Percentiles rank a stretch among this genome's conserved stretches.
Evolutionary conservation across 2,329 filamentous ascomycete genomes (phyloP).

Genomic region (Fusarium torulosum): DNA sequence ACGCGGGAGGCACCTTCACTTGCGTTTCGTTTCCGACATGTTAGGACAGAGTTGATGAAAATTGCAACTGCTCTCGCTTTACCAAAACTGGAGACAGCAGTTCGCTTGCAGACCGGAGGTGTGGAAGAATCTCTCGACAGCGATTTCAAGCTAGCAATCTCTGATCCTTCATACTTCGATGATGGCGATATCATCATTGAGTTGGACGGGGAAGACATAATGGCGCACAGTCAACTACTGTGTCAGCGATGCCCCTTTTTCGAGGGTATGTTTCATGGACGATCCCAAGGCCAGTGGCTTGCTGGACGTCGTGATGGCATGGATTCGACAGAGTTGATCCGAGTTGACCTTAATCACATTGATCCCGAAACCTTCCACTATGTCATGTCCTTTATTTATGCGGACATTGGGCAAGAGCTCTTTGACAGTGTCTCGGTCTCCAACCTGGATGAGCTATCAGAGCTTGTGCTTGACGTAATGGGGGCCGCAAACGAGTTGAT

Average conservation of each 20-base stretch:
- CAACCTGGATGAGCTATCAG: slow-evolving; percentile 85
- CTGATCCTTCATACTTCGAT: slow-evolving; percentile 78
- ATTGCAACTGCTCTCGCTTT: slow-evolving; percentile 80
- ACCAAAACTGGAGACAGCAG: slow-evolving; percentile 78
- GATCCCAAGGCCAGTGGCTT: slow-evolving; percentile 87
- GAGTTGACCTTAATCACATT: slow-evolving; percentile 87
- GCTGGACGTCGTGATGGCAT: slow-evolving; percentile 70
- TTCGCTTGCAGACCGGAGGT: slow-evolving; percentile 75
- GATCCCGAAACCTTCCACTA: slow-evolving; percentile 78
- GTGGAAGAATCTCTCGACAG: slow-evolving; percentile 72
- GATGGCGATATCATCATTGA: slow-evolving; percentile 85
- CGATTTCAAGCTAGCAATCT: slow-evolving; percentile 78
- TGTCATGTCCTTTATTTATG: slow-evolving; percentile 85
- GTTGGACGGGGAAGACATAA: slow-evolving; percentile 77
- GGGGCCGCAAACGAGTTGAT: slow-evolving; percentile 93
- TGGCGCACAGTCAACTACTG: slow-evolving; percentile 81
- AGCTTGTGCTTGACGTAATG: slow-evolving; percentile 92
- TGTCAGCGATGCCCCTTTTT: slow-evolving; percentile 94
- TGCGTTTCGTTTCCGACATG: slow-evolving; percentile 80
- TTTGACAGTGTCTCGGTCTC: slow-evolving; percentile 81
- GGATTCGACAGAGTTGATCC: slow-evolving; percentile 61
- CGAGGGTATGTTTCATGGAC: slow-evolving; percentile 87
- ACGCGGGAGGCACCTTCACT: slow-evolving; percentile 73
- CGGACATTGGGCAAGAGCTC: slow-evolving; percentile 82
- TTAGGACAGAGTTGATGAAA: slow-evolving; percentile 89